phyloP scores from a whole-genome alignment of 495 filamentous ascomycete species.

The Hyphodiscus hymeniophilus region DNA sequence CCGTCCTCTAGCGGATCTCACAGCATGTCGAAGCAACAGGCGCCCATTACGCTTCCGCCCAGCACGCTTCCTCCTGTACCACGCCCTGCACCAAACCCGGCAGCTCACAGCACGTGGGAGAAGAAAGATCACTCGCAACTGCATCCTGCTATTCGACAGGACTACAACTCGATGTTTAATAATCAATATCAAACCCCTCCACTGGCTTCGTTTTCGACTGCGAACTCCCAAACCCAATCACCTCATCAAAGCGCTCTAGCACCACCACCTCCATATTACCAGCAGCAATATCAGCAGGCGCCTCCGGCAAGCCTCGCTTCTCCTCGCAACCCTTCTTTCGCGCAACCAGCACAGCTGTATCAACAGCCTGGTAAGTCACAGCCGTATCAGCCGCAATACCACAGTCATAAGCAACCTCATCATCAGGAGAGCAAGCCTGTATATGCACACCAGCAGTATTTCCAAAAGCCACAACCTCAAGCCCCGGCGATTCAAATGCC shows the following conservation, averaged over 20 bases:
- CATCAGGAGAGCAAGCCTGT: background rate
- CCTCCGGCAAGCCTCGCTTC: no score
- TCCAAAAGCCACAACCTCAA: background rate
- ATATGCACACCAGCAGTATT: background rate
- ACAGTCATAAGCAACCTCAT: background rate
- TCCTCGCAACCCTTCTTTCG: no score
- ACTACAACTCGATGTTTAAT: slow-evolving; percentile 30
- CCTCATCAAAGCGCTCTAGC: background rate
- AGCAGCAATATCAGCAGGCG: background rate
- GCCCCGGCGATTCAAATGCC: slow-evolving; percentile 2
- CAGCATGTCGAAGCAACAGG: background rate
- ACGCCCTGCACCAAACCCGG: slow-evolving; percentile 10
- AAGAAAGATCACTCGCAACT: slow-evolving; percentile 23
- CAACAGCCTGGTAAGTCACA: background rate
- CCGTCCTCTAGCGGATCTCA: background rate
- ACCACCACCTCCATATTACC: background rate
- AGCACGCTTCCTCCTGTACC: no score
- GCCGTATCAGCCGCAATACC: background rate
- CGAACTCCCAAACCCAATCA: background rate
- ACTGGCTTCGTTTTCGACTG: background rate
- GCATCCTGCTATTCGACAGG: slow-evolving; percentile 39
- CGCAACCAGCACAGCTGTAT: background rate
- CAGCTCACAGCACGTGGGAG: slow-evolving; percentile 14
- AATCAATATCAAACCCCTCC: slow-evolving; percentile 18
- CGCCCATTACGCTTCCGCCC: slow-evolving; percentile 6